Percentiles rank a stretch among this genome's conserved stretches.
These are phyloP conservation scores for Quercus glauca DNA, from an alignment of 306 rosid genomes.

Conservation along the genomic window DNA sequence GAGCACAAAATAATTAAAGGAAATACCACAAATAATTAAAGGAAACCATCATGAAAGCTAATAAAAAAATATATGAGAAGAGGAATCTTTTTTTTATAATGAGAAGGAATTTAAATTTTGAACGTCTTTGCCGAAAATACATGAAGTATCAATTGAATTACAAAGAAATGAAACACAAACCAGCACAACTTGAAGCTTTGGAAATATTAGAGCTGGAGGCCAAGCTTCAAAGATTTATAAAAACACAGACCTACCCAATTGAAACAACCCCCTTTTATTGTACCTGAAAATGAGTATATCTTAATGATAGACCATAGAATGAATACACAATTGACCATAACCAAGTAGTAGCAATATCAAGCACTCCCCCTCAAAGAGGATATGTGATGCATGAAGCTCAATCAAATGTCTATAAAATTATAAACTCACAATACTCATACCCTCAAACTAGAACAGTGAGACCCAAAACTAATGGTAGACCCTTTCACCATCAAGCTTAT, in stretches of 20 bases:
- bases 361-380: neutral
- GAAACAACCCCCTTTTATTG: conserved; percentile 17
- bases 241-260: no score
- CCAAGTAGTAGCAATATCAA: neutral
- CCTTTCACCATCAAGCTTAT: neutral
- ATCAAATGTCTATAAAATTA: neutral
- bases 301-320: conserved; percentile 22
- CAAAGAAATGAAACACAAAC: no score
- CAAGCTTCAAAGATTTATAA: no score
- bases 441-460: neutral
- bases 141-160: no score
- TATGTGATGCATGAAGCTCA: neutral
- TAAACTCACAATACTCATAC: neutral
- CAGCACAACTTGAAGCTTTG: no score
- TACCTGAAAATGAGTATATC: conserved; percentile 49
- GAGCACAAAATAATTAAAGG: neutral
- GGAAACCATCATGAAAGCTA: no score
- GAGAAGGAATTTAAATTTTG: no score
- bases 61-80: no score
- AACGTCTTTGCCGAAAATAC: no score
- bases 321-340: neutral
- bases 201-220: no score
- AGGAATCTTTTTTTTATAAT: no score
- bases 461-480: neutral
- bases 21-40: no score